Evolutionary conservation across 108 stramenopile genomes (phyloP), one percentile per base, ranked within the genome.

Genomic region (Poteriospumella lacustris): DNA sequence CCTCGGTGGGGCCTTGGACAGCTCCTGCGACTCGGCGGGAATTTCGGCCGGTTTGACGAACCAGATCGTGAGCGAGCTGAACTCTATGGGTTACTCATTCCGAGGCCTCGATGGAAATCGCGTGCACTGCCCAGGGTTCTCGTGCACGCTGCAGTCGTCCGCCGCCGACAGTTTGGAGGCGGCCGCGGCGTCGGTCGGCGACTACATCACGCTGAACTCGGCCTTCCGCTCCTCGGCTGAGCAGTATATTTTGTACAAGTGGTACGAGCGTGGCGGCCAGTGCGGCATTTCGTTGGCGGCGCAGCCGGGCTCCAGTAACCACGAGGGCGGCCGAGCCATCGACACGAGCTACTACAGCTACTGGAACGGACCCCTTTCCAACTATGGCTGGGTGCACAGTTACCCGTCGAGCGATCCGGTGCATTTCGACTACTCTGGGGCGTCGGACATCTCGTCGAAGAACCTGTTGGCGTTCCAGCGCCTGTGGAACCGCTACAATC

Each of bases 131-230:
- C 60, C 60, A 33, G 60, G 60, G 5, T 64, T 64, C 31, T 73
- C 70, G 26, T 73, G 44, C 44, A 44, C 43, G 38, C 33, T 73
- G 9, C 70, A 73, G 47, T 44, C 70, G 31, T 34, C 5, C 5
- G 70, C 70, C 31, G 70, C 70, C 12, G 70, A 73, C 24, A 56
- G 44, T 42, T 42, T 73, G 36, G 47, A 73, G 41, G 3, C 70
- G 3, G 70, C 70, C 3, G 70, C 70, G 5, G 26, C 26, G 9
- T 73, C 70, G 5, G 47, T 52, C 26, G 36, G 36, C 41, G 70
- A 73, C 31, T 73, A 73, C 70, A 73, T 73, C 33, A 73, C 70
- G 5, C 70, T 73, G 44, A 73, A 73, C 41, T 73, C 70, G 26
- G 70, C 70, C 28, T 73, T 73, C 70, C 5, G 70, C 5, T 73